Conservation (phyloP, 352 stramenopile species). For the Pythium plurisporium region DNA sequence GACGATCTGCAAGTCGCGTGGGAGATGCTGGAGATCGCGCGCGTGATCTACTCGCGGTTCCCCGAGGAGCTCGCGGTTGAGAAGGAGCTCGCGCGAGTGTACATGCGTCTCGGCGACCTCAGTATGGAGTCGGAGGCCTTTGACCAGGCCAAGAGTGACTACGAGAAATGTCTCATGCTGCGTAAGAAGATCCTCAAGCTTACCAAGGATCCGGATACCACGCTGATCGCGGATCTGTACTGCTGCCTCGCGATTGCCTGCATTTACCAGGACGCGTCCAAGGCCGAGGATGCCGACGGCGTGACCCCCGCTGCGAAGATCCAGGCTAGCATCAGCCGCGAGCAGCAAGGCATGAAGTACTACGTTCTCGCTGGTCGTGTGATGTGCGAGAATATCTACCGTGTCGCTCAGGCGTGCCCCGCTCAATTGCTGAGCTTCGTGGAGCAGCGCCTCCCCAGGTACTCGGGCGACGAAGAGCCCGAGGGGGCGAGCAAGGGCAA, state of each 20-base stretch:
- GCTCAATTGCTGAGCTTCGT: slow-evolving; percentile 49
- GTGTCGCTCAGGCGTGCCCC: slow-evolving; percentile 36
- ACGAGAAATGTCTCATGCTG: slow-evolving; percentile 71
- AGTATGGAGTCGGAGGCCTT: slow-evolving; percentile 82
- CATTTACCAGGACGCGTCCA: slow-evolving; percentile 65
- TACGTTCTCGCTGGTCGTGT: slow-evolving; percentile 78
- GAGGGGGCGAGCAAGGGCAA: slow-evolving; percentile 41
- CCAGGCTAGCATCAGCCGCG: slow-evolving; percentile 24
- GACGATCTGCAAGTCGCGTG: slow-evolving; percentile 83
- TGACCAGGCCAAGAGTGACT: slow-evolving; percentile 67
- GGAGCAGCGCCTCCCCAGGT: slow-evolving; percentile 44
- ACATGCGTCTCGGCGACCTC: slow-evolving; percentile 75
- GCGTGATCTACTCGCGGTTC: slow-evolving; percentile 76
- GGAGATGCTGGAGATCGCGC: slow-evolving; percentile 84
- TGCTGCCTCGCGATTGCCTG: slow-evolving; percentile 82
- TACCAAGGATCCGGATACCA: slow-evolving; percentile 71
- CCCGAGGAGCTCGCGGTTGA: slow-evolving; percentile 64
- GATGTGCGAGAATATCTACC: slow-evolving; percentile 81
- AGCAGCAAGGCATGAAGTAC: slow-evolving; percentile 67
- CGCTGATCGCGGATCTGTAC: slow-evolving; percentile 73
- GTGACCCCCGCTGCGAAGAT: slow-evolving; percentile 15
- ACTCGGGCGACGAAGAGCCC: slow-evolving; percentile 25
- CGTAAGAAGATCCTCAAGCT: slow-evolving; percentile 62
- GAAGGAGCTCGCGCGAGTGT: slow-evolving; percentile 72
- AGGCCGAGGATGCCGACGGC: slow-evolving; percentile 15